Evolutionary conservation across 495 filamentous ascomycete species (phyloP), one percentile per base, ranked within the genome.

Genomic region (Coniosporium apollinis): DNA sequence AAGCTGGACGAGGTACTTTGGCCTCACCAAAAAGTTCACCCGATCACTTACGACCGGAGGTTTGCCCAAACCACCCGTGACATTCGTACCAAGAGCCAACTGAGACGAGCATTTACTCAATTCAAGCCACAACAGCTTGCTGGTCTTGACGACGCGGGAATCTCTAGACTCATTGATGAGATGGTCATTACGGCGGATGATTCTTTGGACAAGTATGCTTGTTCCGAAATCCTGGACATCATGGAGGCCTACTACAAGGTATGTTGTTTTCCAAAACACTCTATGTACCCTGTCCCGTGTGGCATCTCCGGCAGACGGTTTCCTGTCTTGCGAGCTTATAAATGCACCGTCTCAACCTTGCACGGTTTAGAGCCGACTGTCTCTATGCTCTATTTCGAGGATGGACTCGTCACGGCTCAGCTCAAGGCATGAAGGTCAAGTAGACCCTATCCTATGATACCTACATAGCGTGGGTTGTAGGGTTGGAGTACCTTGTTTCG

Each of bases 1-100:
- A 37, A 47, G 32, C 30, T 47, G 3, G 7, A 11, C 4, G 14
- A 13, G 3, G 33, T 44, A 8, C 6, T 47, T 18, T 25, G 13
- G 3, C 41, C 39, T 19, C 36, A 28, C 7, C 19, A 17, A 13
- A 22, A 38, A 17, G 30, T 16, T 18, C 43, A 46, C 15, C 45
- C 45, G 30, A 45, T 45, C 19, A 48, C 46, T 6, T 45, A 45
- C 34, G 45, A 48, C 19, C 46, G 45, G 22, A 45, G 42, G 18
- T 45, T 30, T 22, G 45, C 46, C 0, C 36, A 45, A 24, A 45
- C 33, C n/a, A 26, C 44, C 1, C 32, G 37, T 22, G 44, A 48
- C 2, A n/a, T 35, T 15, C 41, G 42, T 3, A 10, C 18, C 6
- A 22, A 33, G 9, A 25, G 10, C 2, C 16, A 17, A 2, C 31